A percentile compares a stretch with the other conserved stretches of the same genome.
Evolutionary conservation across 116 monocot species (phyloP).

Genomic region (Iris pallida): DNA sequence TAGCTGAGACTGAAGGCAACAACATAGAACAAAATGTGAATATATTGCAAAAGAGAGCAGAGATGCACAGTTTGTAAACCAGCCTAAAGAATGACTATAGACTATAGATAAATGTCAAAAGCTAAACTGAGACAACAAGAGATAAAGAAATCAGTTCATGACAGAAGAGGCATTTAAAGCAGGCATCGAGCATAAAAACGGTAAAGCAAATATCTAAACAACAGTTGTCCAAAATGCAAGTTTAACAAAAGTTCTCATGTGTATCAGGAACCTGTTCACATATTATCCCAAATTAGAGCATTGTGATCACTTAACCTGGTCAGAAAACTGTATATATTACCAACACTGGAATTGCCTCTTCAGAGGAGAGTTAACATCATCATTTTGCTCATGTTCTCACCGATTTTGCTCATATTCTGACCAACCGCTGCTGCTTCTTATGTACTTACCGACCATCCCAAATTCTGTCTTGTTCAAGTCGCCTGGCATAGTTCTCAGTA

Average conservation of each 20-base stretch:
- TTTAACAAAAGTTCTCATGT: not conserved
- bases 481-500: conserved; percentile 68
- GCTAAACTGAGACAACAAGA: not conserved
- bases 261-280: not conserved
- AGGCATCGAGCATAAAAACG: not conserved
- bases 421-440: conserved; percentile 71
- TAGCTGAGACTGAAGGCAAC: too few species aligned
- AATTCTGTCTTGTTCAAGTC: conserved; percentile 71
- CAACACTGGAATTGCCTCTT: not conserved
- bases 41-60: not conserved
- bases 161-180: not conserved
- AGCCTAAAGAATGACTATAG: not conserved
- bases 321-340: not conserved
- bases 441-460: conserved; percentile 56
- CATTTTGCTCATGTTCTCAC: not conserved
- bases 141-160: not conserved
- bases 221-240: conserved; percentile 4
- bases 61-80: not conserved
- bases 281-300: not conserved
- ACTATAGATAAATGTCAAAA: not conserved
- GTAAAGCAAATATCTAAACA: not conserved
- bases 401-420: too few species aligned
- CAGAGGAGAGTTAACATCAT: not conserved
- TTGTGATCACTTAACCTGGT: conserved; percentile 2
- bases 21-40: not conserved